A percentile compares a stretch with the other conserved stretches of the same genome.
These are phyloP conservation scores for Sonneratia caseolaris DNA, from an alignment of 345 rosid species.

Conservation along the genomic window DNA sequence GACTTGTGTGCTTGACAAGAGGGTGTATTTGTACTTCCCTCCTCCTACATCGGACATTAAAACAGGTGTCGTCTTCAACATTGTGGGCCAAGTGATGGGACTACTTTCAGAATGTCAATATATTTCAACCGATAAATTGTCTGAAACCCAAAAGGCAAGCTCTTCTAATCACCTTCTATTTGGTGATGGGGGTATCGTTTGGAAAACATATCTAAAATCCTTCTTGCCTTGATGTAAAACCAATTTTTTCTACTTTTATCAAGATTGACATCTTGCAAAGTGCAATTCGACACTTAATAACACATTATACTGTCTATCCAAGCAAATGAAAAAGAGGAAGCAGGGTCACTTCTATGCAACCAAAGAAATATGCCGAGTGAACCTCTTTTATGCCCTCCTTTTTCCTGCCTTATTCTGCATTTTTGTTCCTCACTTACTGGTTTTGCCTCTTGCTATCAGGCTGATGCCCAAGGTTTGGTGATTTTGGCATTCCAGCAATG, in stretches of 20 bases:
- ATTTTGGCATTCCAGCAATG: slow-evolving; percentile 57
- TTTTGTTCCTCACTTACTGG: slow-evolving; percentile 6
- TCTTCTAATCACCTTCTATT: slow-evolving; percentile 6
- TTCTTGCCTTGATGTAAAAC: too few species aligned
- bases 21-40: slow-evolving; percentile 47
- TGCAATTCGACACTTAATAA: too few species aligned
- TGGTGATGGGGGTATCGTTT: neutral
- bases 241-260: too few species aligned
- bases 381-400: neutral
- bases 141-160: slow-evolving; percentile 74
- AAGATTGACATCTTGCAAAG: too few species aligned
- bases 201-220: too few species aligned
- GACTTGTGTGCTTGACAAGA: slow-evolving; percentile 68
- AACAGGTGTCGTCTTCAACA: slow-evolving; percentile 82
- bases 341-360: too few species aligned
- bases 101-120: slow-evolving; percentile 59
- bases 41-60: slow-evolving; percentile 43
- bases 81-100: slow-evolving; percentile 84
- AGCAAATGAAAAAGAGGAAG: too few species aligned
- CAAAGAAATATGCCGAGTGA: too few species aligned
- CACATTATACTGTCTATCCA: too few species aligned
- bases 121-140: slow-evolving; percentile 54
- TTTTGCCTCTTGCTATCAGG: slow-evolving; percentile 21
- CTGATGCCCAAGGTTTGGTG: slow-evolving; percentile 59
- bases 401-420: neutral